Conservation (phyloP, 371 early-diverging fungal species). For the Entomophthora muscae region DNA sequence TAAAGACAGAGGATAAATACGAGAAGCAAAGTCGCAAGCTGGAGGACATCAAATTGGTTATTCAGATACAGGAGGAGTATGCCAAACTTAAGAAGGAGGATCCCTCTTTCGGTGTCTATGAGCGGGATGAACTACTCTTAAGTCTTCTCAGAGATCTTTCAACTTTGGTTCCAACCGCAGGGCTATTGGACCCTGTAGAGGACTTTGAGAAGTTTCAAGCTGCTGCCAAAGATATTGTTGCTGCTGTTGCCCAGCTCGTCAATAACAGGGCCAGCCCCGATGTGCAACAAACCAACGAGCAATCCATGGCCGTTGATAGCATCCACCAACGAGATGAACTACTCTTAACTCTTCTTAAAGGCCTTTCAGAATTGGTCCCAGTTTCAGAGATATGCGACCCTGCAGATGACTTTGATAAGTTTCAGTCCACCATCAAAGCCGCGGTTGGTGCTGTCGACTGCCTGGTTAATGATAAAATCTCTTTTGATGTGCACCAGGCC, state of each 20-base stretch:
- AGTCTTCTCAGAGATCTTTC: not conserved
- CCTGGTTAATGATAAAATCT: not conserved
- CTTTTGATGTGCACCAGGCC: not conserved
- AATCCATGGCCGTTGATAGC: not conserved
- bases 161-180: not conserved
- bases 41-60: too few species aligned
- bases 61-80: too few species aligned
- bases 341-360: not conserved
- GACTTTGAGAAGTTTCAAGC: not conserved
- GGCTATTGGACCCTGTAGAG: not conserved
- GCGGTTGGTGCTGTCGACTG: not conserved
- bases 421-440: not conserved
- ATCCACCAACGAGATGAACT: not conserved
- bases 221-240: not conserved
- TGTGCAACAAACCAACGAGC: not conserved
- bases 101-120: too few species aligned
- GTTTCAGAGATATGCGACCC: not conserved
- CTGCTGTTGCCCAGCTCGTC: not conserved
- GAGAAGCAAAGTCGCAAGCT: too few species aligned
- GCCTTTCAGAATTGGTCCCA: not conserved
- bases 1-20: too few species aligned
- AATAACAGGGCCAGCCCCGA: not conserved
- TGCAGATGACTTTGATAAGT: not conserved
- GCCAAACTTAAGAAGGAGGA: too few species aligned
- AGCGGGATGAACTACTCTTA: not conserved